Base-by-base conservation (phyloP, 192 early-diverging fungal species). In the Podila horticola region DNA sequence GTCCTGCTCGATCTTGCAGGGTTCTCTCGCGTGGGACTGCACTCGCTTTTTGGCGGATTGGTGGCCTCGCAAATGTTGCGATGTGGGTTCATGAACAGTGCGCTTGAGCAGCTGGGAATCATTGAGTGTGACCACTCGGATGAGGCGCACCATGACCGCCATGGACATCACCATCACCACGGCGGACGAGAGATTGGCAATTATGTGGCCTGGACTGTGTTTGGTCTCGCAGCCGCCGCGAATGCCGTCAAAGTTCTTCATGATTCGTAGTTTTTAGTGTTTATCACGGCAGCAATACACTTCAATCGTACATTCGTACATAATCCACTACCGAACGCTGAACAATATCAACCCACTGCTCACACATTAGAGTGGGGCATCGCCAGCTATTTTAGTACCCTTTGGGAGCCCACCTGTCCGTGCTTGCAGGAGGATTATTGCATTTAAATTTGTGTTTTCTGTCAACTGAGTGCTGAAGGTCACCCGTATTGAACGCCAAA, bases 231-330 rank as follows among this genome's bases (percentile, higher is more conserved):
- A 0, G 41, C 26, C 15, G 66, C 66, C 10, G 76, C 76, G 34
- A 81, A 81, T 65, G 77, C 67, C 22, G 68, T 81, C 66, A 68
- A 73, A 20, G 69, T 60, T 24, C 31, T 79, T 17, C 76, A 72
- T 59, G 76, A 71, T 10, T 24, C 20, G 13, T 50, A 65, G 34
- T 9, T 9, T 5, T 24, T 17, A 31, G 28, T 13, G 26, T 33
- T 55, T 55, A 24, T 55, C n/a, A 55, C 52, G 0, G 2, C 52
- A 55, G 15, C 41, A 45, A 45, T 45, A 17, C 41, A 45, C 13
- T 15, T 15, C 41, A 45, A 45, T 15, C 34, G 10, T 36, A 45
- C 13, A 2, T 15, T 1, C 41, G 8, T 45, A 45, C 41, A 45
- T 17, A 45, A 3, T 45, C 15, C 41, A 45, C 12, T 17, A 10